Evolutionary conservation across 768 basidiomycete species (phyloP), one percentile per base, ranked within the genome.

Genomic region (Trametes cubensis): DNA sequence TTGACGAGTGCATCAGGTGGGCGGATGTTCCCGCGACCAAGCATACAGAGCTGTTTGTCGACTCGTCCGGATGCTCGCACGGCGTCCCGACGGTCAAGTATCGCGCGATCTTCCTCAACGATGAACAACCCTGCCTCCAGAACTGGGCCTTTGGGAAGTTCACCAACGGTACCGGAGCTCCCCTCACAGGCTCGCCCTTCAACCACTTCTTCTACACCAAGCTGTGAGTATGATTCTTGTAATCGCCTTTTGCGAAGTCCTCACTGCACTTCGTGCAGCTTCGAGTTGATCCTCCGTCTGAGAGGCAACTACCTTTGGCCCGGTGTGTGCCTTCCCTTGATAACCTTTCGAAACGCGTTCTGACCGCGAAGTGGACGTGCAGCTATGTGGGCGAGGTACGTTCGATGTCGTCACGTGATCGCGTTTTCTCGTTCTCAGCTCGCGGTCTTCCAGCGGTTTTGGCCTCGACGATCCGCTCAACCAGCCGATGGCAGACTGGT

Each of bases 221-320:
- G 53, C 52, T 87, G 81, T 83, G 64, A 41, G 81, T 74, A 10
- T 20, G 0, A 7, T 26, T 13, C 20, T 39, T 1, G 64, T 44
- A 2, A 13, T 47, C 3, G n/a, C 28, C 28, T 7, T 11, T 23
- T 17, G 3, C 1, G 51, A 23, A 17, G 18, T 34, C 17, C 18
- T 34, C 8, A n/a, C 25, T 14, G 14, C 18, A 2, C 5, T 17
- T 4, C 20, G 6, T 11, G 25, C 68, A 85, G 87, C 46, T 89
- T 86, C 62, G 88, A 89, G 69, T 71, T 89, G 40, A 73, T 91
- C 50, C 77, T 89, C 46, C 78, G 88, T 14, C 71, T 89, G 62
- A 88, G 85, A 68, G 85, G 78, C 21, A 91, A 91, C 73, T 85
- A 85, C 67, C 72, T 90, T 6, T 89, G 88, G 88, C 88, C 88